Evolutionary conservation across 176 grass and related monocot genomes (phyloP).

Genomic region (Oryza nivara): DNA sequence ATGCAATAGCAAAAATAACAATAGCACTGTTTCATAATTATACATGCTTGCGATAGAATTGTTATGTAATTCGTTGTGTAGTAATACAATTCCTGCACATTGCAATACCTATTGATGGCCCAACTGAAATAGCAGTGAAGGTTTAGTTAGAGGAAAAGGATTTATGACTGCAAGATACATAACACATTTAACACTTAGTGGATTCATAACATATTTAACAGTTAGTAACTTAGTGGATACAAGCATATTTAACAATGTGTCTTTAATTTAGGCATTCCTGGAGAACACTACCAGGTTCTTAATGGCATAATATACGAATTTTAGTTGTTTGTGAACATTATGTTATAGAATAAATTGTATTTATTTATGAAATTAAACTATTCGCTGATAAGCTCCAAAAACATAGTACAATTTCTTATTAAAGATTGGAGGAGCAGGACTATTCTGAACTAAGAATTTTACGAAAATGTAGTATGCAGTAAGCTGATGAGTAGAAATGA

Average conservation of each 20-base stretch:
- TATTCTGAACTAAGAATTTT: conserved; percentile 13
- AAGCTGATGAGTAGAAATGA: not conserved
- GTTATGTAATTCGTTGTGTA: not conserved
- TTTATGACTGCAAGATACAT: not conserved
- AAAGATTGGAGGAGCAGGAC: not conserved
- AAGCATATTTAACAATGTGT: not conserved
- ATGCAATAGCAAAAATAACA: conserved; percentile 27
- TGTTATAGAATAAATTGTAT: not conserved
- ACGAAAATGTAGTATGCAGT: not conserved
- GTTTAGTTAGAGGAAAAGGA: not conserved
- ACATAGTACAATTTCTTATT: not conserved
- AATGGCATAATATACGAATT: not conserved
- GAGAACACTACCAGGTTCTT: not conserved
- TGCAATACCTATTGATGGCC: not conserved
- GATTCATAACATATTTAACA: not conserved
- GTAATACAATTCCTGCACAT: not conserved
- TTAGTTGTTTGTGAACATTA: conserved; percentile 7
- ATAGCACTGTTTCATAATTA: not conserved
- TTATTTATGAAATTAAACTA: conserved; percentile 5
- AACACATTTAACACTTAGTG: not conserved
- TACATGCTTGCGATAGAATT: not conserved
- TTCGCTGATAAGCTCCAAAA: not conserved
- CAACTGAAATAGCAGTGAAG: not conserved
- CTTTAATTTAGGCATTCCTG: not conserved
- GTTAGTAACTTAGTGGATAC: not conserved